Evolutionary conservation across 2,329 filamentous ascomycete genomes (phyloP), one percentile per base, ranked within the genome.

Genomic region (Cryphonectria radicalis): DNA sequence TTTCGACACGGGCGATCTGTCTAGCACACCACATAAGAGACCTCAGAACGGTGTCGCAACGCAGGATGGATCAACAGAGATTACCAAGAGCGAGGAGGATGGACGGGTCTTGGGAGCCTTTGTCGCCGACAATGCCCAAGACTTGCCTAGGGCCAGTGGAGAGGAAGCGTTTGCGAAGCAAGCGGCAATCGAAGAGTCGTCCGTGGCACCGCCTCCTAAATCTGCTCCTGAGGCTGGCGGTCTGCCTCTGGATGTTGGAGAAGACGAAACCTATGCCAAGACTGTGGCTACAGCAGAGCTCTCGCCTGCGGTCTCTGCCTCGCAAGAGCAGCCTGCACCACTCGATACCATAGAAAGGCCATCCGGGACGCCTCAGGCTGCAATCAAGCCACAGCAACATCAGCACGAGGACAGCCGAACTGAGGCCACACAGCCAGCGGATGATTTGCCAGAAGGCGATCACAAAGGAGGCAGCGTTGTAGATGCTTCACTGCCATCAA

Each of bases 401-500:
- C 62, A 70, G 65, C 66, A 75, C 13, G 76, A 76, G 43, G 71
- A n/a, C 11, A 25, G 53, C 32, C 53, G 57, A 66, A 28, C 74
- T 50, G 62, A 72, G 25, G 67, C 8, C n/a, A 22, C 35, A 46
- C 25, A 17, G 28, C 28, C 7, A 37, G 43, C 28, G 19, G 13
- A 65, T 37, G 2, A 8, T 11, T 10, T 50, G 25, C n/a, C n/a
- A 11, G 6, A 28, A 50, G 28, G 25, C 25, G 43, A 46, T 10
- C 17, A 14, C 68, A 67, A 60, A 71, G 70, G 71, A 63, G 42
- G 25, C 55, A 71, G 46, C 28, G 79, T 81, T 55, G 80, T 85
- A 40, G 80, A 81, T 35, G 90, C 91, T 8, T 87, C 93, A 0
- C 81, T 91, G 50, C 72, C 72, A 19, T 71, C 72, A 37, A 19